Base-by-base conservation (phyloP, 176 grass and related monocot genomes). In the Dactylis glomerata region DNA sequence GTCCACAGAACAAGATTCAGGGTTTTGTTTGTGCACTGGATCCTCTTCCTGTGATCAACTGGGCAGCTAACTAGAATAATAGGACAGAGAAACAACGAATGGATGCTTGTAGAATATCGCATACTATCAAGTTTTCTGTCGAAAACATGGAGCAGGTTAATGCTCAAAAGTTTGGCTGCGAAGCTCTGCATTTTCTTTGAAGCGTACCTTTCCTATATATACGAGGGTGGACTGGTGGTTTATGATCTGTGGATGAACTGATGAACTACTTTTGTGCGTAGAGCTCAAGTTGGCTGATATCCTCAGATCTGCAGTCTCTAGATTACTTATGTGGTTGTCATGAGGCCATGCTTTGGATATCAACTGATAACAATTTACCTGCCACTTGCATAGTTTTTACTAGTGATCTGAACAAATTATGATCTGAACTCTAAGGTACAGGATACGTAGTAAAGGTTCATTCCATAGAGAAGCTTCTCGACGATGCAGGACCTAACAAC, bases 401-500 rank as follows among this genome's bases (percentile, higher is more conserved):
- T n/a, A n/a, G n/a, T n/a, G n/a, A n/a, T n/a, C n/a, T n/a, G n/a
- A n/a, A n/a, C n/a, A n/a, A n/a, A n/a, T n/a, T n/a, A n/a, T n/a
- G n/a, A n/a, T n/a, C n/a, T n/a, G n/a, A n/a, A n/a, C n/a, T n/a
- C n/a, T n/a, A n/a, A n/a, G n/a, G n/a, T n/a, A n/a, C n/a, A n/a
- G n/a, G n/a, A n/a, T n/a, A n/a, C n/a, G n/a, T n/a, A n/a, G n/a
- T n/a, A n/a, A n/a, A n/a, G n/a, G n/a, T n/a, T n/a, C n/a, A n/a
- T n/a, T n/a, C n/a, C n/a, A n/a, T n/a, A n/a, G n/a, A n/a, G n/a
- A n/a, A n/a, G n/a, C n/a, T n/a, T n/a, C n/a, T n/a, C n/a, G n/a
- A n/a, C n/a, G n/a, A n/a, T n/a, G n/a, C n/a, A n/a, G 24, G 59
- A 83, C 37, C 67, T 87, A 90, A 83, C 66, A 79, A 79, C 73